These are phyloP conservation scores for Claviceps lovelessii DNA, from an alignment of 2,329 filamentous ascomycete genomes.

Conservation along the genomic window DNA sequence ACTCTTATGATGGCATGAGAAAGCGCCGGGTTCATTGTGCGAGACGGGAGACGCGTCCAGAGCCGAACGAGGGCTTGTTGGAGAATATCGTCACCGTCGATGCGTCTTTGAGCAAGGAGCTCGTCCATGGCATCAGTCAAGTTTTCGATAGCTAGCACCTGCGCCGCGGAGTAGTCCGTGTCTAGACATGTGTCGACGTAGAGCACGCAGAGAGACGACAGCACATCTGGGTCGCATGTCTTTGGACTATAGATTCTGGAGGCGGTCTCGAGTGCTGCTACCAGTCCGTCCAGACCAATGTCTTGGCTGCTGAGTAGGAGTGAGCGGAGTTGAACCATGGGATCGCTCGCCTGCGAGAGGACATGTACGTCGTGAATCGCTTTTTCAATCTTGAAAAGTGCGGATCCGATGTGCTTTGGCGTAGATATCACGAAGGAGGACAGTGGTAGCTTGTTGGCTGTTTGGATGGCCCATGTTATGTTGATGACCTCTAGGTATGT, in stretches of 20 bases:
- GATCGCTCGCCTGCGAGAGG: constrained; percentile 11
- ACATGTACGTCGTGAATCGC: constrained; percentile 24
- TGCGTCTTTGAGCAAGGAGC: constrained; percentile 16
- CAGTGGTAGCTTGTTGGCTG: constrained; percentile 8
- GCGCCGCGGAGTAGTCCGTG: constrained; percentile 29
- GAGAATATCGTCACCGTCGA: constrained; percentile 17
- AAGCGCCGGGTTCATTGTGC: constrained; percentile 32
- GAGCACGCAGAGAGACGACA: constrained; percentile 23
- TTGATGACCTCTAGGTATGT: constrained; percentile 34
- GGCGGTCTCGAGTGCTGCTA: constrained; percentile 20
- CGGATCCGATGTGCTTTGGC: constrained; percentile 14
- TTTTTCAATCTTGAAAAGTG: constrained; percentile 26
- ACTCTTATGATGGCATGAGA: constrained; percentile 34
- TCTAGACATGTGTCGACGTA: constrained; percentile 28
- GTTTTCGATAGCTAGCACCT: constrained; percentile 31
- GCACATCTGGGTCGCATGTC: constrained; percentile 12
- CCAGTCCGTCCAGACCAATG: constrained; percentile 21
- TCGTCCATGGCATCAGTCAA: constrained; percentile 32
- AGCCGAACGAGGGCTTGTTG: constrained; percentile 21
- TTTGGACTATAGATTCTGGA: constrained; percentile 18
- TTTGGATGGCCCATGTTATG: constrained; percentile 21
- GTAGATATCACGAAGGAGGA: constrained; percentile 10
- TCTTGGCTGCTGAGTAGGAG: constrained; percentile 16
- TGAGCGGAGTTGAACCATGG: constrained; percentile 11
- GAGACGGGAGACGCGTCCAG: constrained; percentile 25